phyloP scores from a whole-genome alignment of 2,329 filamentous ascomycete species.

The Arthroderma uncinatum region DNA sequence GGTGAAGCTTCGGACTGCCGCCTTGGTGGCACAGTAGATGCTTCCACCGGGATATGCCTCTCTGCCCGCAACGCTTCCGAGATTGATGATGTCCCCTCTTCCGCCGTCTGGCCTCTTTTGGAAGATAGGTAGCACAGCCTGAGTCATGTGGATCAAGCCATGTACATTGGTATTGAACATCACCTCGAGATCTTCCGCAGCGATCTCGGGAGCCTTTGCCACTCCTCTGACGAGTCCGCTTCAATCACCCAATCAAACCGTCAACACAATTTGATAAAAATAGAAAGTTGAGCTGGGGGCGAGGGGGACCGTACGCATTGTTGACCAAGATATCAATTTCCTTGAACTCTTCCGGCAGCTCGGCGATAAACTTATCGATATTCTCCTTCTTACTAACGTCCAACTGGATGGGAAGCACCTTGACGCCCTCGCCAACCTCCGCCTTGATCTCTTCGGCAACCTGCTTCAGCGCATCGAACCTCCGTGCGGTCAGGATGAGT shows the following conservation, averaged over 20 bases:
- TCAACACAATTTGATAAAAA: not conserved
- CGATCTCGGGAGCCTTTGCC: slow-evolving; percentile 73
- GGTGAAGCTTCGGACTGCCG: slow-evolving; percentile 74
- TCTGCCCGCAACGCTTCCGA: slow-evolving; percentile 82
- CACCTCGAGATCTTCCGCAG: slow-evolving; percentile 64
- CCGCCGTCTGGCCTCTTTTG: slow-evolving; percentile 59
- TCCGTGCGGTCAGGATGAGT: slow-evolving; percentile 78
- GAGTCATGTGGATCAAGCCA: slow-evolving; percentile 92
- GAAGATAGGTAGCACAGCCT: slow-evolving; percentile 76
- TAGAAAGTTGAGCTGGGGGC: not conserved
- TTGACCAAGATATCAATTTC: slow-evolving; percentile 86
- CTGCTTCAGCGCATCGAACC: slow-evolving; percentile 65
- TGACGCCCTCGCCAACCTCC: slow-evolving; percentile 67
- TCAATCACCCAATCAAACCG: slow-evolving; percentile 1
- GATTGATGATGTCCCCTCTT: slow-evolving; percentile 86
- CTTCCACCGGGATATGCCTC: slow-evolving; percentile 75
- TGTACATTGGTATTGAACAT: slow-evolving; percentile 95
- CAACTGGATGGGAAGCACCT: slow-evolving; percentile 70
- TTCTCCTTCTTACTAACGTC: slow-evolving; percentile 75
- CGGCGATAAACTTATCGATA: slow-evolving; percentile 59
- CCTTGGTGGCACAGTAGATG: slow-evolving; percentile 91
- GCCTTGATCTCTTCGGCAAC: slow-evolving; percentile 64
- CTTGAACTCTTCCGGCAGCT: slow-evolving; percentile 68
- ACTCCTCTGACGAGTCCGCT: slow-evolving; percentile 84
- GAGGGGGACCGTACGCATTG: slow-evolving; percentile 61